These are phyloP conservation scores for Pythium guiyangense DNA, from an alignment of 352 stramenopile genomes.

Conservation along the genomic window DNA sequence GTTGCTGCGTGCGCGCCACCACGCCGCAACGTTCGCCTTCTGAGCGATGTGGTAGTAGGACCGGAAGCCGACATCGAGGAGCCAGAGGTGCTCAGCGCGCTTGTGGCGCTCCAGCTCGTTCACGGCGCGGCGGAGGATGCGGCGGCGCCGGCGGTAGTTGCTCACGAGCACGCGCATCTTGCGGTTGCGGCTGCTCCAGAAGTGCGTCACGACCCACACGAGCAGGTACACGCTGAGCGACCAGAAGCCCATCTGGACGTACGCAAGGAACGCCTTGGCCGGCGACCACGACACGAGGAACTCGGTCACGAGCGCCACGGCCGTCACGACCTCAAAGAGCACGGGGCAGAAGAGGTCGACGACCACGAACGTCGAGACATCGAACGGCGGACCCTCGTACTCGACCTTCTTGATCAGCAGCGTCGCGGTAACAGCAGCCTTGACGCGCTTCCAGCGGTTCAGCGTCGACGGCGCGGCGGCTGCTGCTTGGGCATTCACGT, in stretches of 20 bases:
- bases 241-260: constrained; percentile 71
- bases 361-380: constrained; percentile 69
- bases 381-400: constrained; percentile 53
- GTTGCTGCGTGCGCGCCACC: constrained; percentile 5
- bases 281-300: constrained; percentile 50
- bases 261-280: constrained; percentile 60
- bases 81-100: constrained; percentile 59
- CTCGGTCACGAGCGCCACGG: constrained; percentile 40
- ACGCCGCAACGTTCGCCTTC: constrained; percentile 29
- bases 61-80: constrained; percentile 73
- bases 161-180: constrained; percentile 76
- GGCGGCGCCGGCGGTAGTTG: constrained; percentile 64
- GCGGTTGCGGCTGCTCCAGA: constrained; percentile 73
- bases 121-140: constrained; percentile 47
- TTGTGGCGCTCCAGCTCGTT: constrained; percentile 50
- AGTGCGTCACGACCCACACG: constrained; percentile 70
- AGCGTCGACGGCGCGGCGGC: constrained; percentile 17
- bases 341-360: constrained; percentile 74
- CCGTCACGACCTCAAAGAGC: constrained; percentile 60
- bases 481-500: constrained; percentile 3
- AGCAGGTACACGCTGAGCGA: constrained; percentile 48
- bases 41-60: constrained; percentile 57
- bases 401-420: constrained; percentile 53
- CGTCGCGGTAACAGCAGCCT: constrained; percentile 47
- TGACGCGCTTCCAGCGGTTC: constrained; percentile 51